phyloP scores from a whole-genome alignment of 306 rosid species.

The Gastrolobium bilobum region DNA sequence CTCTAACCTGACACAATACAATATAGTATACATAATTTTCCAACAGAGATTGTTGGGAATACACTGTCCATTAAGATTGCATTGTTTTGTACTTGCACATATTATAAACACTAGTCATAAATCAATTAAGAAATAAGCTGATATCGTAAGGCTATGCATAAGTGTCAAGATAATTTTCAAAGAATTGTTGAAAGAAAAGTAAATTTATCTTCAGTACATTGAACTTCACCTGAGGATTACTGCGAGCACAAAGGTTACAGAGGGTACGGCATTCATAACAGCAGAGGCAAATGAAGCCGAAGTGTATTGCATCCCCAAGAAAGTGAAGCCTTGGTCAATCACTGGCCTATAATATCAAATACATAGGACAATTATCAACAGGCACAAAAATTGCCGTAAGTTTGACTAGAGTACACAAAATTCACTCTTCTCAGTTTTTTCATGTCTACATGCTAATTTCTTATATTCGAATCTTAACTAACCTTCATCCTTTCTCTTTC shows the following conservation, averaged over 20 bases:
- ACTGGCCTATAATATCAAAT: conserved; percentile 62
- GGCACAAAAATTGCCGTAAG: background rate
- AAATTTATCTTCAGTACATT: background rate
- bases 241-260: conserved; percentile 74
- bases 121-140: too few species aligned
- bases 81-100: background rate
- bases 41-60: background rate
- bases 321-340: conserved; percentile 76
- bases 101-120: too few species aligned
- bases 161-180: background rate
- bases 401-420: background rate
- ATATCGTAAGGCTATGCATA: background rate
- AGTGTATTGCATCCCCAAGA: conserved; percentile 80
- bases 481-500: too few species aligned
- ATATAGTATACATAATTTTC: background rate
- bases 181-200: background rate
- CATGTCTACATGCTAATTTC: too few species aligned
- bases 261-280: conserved; percentile 81
- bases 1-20: conserved; percentile 38
- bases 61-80: background rate
- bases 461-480: too few species aligned
- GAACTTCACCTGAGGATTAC: conserved; percentile 58
- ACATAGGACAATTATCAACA: background rate
- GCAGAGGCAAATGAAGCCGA: conserved; percentile 80
- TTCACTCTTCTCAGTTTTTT: background rate